Conservation (phyloP, 768 basidiomycete species). For the Suillus occidentalis region DNA sequence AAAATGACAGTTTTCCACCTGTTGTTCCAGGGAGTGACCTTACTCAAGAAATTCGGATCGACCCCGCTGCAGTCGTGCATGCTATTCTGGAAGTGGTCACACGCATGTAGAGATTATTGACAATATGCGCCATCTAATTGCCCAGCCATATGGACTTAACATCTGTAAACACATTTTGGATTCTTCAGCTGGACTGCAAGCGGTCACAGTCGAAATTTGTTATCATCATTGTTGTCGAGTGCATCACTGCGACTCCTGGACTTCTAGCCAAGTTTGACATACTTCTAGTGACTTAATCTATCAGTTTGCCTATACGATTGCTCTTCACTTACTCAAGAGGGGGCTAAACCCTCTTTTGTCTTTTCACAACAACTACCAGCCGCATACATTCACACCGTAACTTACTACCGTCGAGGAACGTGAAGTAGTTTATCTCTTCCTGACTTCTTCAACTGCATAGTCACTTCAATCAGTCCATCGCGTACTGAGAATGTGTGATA, state of each 20-base stretch:
- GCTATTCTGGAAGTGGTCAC: constrained; percentile 27
- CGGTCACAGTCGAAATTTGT: not conserved
- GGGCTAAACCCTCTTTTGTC: not conserved
- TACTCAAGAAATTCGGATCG: constrained; percentile 34
- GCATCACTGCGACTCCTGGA: not conserved
- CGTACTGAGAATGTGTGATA: not conserved
- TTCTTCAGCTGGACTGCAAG: not conserved
- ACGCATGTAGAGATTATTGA: not conserved
- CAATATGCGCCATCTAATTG: not conserved
- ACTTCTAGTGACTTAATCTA: not conserved
- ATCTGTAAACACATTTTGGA: not conserved
- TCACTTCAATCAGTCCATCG: not conserved
- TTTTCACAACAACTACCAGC: not conserved
- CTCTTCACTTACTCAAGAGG: not conserved
- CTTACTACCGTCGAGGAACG: not conserved
- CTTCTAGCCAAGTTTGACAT: not conserved
- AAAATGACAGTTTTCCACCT: constrained; percentile 34
- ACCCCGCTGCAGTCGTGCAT: constrained; percentile 42
- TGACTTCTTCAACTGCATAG: not conserved
- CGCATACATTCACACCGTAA: not conserved
- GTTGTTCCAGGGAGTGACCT: constrained; percentile 26
- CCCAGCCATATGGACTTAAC: not conserved
- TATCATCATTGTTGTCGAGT: not conserved
- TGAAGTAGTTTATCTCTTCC: not conserved
- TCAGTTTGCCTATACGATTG: not conserved